Evolutionary conservation across 2,329 filamentous ascomycete species (phyloP), one percentile per base, ranked within the genome.

Genomic region (Apiospora pterosperma): DNA sequence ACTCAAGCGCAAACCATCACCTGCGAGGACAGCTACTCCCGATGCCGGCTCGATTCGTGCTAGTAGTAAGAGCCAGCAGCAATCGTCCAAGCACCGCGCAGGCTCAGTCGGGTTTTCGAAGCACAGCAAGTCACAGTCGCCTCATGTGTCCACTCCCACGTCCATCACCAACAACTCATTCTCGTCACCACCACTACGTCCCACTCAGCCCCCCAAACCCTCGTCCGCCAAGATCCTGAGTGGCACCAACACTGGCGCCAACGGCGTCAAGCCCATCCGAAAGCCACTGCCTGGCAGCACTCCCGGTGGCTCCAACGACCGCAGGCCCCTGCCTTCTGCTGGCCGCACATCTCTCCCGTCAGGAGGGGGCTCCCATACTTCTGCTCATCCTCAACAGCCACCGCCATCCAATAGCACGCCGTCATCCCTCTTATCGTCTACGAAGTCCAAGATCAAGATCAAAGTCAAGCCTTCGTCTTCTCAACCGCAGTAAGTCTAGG

Each of bases 21-120:
- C 67, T 66, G 25, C 64, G 16, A 59, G 39, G 21, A 59, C 59
- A 19, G 62, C 52, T 10, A 42, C 67, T 21, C 31, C 65, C 1
- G 69, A 69, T 48, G 66, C 71, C 1, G 71, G 67, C 23, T 71
- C 73, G 16, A 74, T 76, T 41, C 71, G 73, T 23, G 73, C 73
- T 16, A 70, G 69, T 7, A 66, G 66, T 25, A 76, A 76, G 63
- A 70, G 71, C 55, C 67, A 66, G 11, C 69, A 60, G 25, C 61
- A 42, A 64, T 63, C 67, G 6, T 23, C 28, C 59, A 42, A 66
- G 60, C 38, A 58, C 59, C 36, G 58, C 12, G 12, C 36, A 63
- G 59, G 39, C 31, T 55, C 44, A 2, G 23, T 59, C 36, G 48
- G 48, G 3, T 55, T 55, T 28, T 36, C 60, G 31, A 62, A 62